Percentiles rank a stretch among this genome's conserved stretches.
phyloP scores from a whole-genome alignment of 2,329 filamentous ascomycete genomes.

The Penicillium hordei region DNA sequence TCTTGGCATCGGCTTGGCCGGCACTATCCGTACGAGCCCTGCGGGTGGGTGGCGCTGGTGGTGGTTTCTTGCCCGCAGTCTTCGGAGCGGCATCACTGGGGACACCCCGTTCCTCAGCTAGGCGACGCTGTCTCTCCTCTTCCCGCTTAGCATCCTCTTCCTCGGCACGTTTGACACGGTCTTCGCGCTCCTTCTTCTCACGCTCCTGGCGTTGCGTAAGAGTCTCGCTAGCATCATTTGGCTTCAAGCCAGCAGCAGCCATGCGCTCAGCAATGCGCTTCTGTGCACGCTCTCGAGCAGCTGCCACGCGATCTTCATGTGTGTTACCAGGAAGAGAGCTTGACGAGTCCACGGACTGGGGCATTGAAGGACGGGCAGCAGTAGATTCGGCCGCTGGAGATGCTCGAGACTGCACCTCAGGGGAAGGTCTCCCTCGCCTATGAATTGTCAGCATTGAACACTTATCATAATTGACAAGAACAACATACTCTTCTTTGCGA shows the following conservation, averaged over 20 bases:
- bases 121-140: constrained; percentile 76
- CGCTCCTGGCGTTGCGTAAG: constrained; percentile 82
- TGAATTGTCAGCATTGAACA: constrained; percentile 16
- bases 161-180: constrained; percentile 84
- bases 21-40: constrained; percentile 62
- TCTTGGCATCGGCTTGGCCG: constrained; percentile 58
- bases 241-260: constrained; percentile 87
- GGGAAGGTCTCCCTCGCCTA: constrained; percentile 54
- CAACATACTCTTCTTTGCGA: constrained; percentile 58
- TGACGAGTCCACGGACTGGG: constrained; percentile 54
- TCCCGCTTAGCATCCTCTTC: constrained; percentile 91
- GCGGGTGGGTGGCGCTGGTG: constrained; percentile 69
- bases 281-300: constrained; percentile 95
- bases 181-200: constrained; percentile 81
- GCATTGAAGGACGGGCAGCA: constrained; percentile 42
- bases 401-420: constrained; percentile 51
- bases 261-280: constrained; percentile 95
- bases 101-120: constrained; percentile 70
- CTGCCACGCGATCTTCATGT: constrained; percentile 88
- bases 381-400: constrained; percentile 48
- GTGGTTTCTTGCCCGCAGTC: constrained; percentile 65
- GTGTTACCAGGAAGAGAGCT: constrained; percentile 85
- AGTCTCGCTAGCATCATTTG: constrained; percentile 75
- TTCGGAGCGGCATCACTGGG: constrained; percentile 59
- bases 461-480: not conserved